These are phyloP conservation scores for Aspergillus phoenicis DNA, from an alignment of 2,329 filamentous ascomycete genomes.

Conservation along the genomic window DNA sequence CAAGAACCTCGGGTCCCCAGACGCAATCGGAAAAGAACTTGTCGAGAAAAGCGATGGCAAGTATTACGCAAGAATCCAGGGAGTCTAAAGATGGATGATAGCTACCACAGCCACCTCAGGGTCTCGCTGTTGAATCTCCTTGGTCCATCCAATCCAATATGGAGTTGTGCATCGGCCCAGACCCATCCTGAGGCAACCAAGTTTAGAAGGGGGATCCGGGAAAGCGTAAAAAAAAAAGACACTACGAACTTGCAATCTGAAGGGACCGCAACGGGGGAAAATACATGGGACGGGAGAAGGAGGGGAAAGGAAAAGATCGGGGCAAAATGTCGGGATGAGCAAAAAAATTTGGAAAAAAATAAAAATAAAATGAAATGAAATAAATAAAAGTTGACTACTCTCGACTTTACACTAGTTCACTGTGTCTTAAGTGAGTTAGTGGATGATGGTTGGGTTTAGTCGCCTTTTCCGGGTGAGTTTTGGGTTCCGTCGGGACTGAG, in stretches of 20 bases:
- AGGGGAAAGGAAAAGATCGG: conserved; percentile 11
- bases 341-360: not conserved
- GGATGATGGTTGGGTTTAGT: not conserved
- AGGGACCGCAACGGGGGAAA: not conserved
- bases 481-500: conserved; percentile 1
- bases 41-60: not conserved
- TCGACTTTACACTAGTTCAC: too few species aligned
- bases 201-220: conserved; percentile 1
- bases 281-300: not conserved
- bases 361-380: too few species aligned
- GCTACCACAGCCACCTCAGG: conserved; percentile 15
- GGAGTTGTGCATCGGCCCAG: conserved; percentile 14
- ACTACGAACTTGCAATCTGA: too few species aligned
- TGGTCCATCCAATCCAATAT: conserved; percentile 13
- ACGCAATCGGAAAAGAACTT: conserved; percentile 13
- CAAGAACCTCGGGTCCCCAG: not conserved
- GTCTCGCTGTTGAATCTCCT: conserved; percentile 7
- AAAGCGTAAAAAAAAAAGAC: conserved; percentile 8
- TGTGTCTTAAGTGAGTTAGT: not conserved
- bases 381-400: too few species aligned
- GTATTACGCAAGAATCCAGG: conserved; percentile 10
- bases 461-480: not conserved
- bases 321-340: conserved; percentile 23
- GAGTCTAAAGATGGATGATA: conserved; percentile 4
- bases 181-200: conserved; percentile 23